Percentiles rank a stretch among this genome's conserved stretches.
These are phyloP conservation scores for Penicillium ucsense DNA, from an alignment of 495 filamentous ascomycete genomes.

Conservation along the genomic window DNA sequence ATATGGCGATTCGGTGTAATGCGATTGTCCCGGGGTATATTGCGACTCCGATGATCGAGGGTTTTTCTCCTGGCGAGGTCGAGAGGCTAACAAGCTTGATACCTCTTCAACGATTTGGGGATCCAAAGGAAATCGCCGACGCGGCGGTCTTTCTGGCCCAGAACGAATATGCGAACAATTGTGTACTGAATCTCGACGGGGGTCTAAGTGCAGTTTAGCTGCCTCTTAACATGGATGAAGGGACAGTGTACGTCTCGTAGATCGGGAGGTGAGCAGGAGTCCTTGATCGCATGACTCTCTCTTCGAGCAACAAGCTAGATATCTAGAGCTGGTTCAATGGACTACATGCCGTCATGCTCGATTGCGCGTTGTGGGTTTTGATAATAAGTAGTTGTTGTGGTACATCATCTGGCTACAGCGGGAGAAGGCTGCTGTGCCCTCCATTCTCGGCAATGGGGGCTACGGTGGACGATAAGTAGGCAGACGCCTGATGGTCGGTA, in stretches of 20 bases:
- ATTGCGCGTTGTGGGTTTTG: too few relatives aligned
- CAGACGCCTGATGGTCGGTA: too few relatives aligned
- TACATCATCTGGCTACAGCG: too few relatives aligned
- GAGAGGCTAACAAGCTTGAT: slow-evolving; percentile 37
- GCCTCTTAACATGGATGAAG: too few relatives aligned
- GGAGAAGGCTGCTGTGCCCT: too few relatives aligned
- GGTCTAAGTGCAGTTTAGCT: slow-evolving; percentile 57
- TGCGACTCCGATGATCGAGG: slow-evolving; percentile 62
- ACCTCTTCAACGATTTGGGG: slow-evolving; percentile 62
- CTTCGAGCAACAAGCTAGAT: too few relatives aligned
- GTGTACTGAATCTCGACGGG: slow-evolving; percentile 77
- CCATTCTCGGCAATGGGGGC: too few relatives aligned
- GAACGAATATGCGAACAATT: slow-evolving; percentile 76
- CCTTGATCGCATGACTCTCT: too few relatives aligned
- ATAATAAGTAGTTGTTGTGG: too few relatives aligned
- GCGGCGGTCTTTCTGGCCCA: slow-evolving; percentile 68
- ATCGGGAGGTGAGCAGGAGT: neutral
- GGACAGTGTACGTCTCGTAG: neutral
- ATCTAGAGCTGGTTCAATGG: too few relatives aligned
- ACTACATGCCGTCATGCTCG: too few relatives aligned
- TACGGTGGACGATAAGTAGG: too few relatives aligned
- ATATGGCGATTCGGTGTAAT: slow-evolving; percentile 57
- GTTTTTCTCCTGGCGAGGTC: slow-evolving; percentile 26
- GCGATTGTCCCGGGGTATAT: slow-evolving; percentile 80
- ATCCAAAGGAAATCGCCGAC: slow-evolving; percentile 63